Base-by-base conservation (phyloP, 495 filamentous ascomycete genomes). In the Daldinia grandis region DNA sequence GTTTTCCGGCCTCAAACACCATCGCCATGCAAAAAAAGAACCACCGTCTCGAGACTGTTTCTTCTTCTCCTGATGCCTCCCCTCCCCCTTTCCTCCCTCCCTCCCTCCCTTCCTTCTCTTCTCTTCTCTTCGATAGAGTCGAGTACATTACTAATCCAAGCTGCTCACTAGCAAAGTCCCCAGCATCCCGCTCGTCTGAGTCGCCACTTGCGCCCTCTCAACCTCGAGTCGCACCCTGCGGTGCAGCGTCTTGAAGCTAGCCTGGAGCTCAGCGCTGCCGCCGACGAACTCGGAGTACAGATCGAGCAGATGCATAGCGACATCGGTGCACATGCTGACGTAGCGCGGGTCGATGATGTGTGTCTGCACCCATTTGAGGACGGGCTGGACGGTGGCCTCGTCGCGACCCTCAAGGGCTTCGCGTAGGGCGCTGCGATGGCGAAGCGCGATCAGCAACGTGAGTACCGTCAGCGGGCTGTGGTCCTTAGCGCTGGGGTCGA, bases 341-440 rank as follows among this genome's bases (percentile, higher is more conserved):
- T 94, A 90, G 25, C 93, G 86, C 31, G 94, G 91, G 76, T 98
- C 90, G 3, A 86, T 80, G 66, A 98, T 89, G 75, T 93, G 84
- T 75, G 89, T 89, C 76, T 88, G 84, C 5, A 94, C 82, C 95
- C 95, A 99, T 66, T 84, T 87, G 44, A 98, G 81, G 2, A 98
- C 85, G 0, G 94, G 94, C 74, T 92, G 85, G 3, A 98, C 87
- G 0, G 89, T 88, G 7, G 86, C 84, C 77, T 97, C 93, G 76
- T 97, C 93, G n/a, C 95, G 87, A 53, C 88, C 88, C 72, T 89
- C 84, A 33, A 99, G 84, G 7, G 95, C 92, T 27, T 90, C 86
- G n/a, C 90, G 87, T 47, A 97, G 85, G 1, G 96, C 95, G 35
- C 91, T 94, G 30, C 95, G 90, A 79, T 99, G 95, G 8, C 91